Evolutionary conservation across 2,329 filamentous ascomycete species (phyloP), one percentile per base, ranked within the genome.

Genomic region (Aspergillus terreus): DNA sequence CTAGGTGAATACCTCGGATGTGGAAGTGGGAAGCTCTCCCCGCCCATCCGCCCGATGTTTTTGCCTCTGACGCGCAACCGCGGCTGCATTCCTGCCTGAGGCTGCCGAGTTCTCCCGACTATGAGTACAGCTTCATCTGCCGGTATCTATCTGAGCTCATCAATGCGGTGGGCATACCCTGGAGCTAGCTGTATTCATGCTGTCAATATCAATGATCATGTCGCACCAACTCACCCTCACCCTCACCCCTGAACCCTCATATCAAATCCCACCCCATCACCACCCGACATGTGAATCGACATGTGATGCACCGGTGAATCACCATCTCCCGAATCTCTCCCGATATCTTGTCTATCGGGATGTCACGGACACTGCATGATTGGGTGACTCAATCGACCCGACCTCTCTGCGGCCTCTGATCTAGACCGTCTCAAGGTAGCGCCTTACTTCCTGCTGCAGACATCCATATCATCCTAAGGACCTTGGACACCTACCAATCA

Each of bases 361-460:
- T 3, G 17, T 21, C 32, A 38, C 45, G 45, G 45, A 23, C 15
- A 12, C 19, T 10, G 17, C 19, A 6, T 14, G 32, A 19, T 17
- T 17, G 7, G 7, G 11, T 45, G 21, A 40, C 35, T n/a, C 42
- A 25, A 15, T 10, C 36, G 15, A 43, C 15, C 30, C 17, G 30
- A 23, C 10, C 15, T 17, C 15, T 17, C 40, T 36, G 33, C 17
- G 3, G 6, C 7, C 7, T 23, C 25, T 25, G 38, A 36, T 55
- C 47, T 59, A 86, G 52, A 88, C 84, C n/a, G 85, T 88, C 71
- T 90, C 87, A 55, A 90, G 88, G 63, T 91, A 91, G 53, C 88
- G 79, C 72, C 82, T 83, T 69, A 90, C 79, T 71, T 92, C 88
- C 87, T n/a, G 6, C 21, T n/a, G 12, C 21, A n/a, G 14, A 43